Conservation (phyloP, 768 basidiomycete genomes). For the Phaeolepiota aurea region DNA sequence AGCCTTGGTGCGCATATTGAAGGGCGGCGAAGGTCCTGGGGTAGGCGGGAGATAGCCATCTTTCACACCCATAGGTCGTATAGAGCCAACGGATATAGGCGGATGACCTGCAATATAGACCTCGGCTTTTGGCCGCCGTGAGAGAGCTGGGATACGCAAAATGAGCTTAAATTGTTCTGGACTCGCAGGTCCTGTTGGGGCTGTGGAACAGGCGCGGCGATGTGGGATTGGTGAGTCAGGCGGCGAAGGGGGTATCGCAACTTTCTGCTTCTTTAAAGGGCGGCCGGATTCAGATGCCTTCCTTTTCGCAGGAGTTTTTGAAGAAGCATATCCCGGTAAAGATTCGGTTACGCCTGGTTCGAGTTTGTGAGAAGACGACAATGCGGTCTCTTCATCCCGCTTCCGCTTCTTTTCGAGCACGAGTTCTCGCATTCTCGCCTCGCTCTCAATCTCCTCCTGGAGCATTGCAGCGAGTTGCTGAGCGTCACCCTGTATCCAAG, state of each 20-base stretch:
- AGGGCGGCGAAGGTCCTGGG: conserved; percentile 6
- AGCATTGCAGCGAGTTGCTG: conserved; percentile 67
- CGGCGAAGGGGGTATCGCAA: not conserved
- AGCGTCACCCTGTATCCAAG: conserved; percentile 84
- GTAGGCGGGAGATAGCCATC: conserved; percentile 5
- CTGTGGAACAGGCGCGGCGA: too few relatives aligned
- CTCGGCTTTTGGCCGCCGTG: not conserved
- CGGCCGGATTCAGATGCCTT: not conserved
- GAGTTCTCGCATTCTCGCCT: conserved; percentile 44
- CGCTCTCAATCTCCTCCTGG: conserved; percentile 48
- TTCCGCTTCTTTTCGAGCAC: conserved; percentile 47
- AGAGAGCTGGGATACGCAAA: not conserved
- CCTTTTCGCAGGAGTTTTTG: conserved; percentile 1
- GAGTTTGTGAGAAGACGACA: conserved; percentile 6
- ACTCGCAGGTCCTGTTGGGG: not conserved
- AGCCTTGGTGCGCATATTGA: conserved; percentile 3
- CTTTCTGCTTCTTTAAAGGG: conserved; percentile 5
- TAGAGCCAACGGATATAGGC: not conserved
- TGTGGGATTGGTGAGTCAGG: not conserved
- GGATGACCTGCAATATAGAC: not conserved
- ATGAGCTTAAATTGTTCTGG: not conserved
- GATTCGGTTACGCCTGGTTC: not conserved
- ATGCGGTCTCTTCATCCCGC: conserved; percentile 38
- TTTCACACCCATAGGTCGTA: not conserved
- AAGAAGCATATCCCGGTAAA: not conserved